Percentiles rank a stretch among this genome's conserved stretches.
Conservation (phyloP, 1,284 basidiomycete genomes). For the Wallemia ichthyophaga region DNA sequence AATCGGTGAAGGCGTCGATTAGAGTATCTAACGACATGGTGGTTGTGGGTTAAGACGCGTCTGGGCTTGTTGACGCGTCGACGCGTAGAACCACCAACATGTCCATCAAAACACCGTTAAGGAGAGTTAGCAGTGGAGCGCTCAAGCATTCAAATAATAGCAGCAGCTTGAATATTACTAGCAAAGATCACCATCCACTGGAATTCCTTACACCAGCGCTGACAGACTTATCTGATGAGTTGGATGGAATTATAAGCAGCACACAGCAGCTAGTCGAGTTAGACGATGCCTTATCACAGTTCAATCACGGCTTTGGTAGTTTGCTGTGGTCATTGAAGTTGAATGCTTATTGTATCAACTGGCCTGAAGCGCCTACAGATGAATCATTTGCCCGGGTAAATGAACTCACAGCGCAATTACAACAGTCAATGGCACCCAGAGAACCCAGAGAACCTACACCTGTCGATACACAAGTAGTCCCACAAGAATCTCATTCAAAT, state of each 20-base stretch:
- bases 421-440: neutral
- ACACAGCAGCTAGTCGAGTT: neutral
- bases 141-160: neutral
- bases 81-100: neutral
- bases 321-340: neutral
- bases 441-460: neutral
- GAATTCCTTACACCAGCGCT: neutral
- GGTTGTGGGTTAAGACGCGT: neutral
- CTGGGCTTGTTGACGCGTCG: neutral
- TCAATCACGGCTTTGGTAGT: neutral
- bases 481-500: no score
- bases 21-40: neutral
- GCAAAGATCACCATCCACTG: neutral
- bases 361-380: neutral
- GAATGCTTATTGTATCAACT: neutral
- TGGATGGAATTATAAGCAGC: neutral
- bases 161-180: neutral
- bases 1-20: slow-evolving; percentile 33
- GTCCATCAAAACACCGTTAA: neutral
- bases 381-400: neutral
- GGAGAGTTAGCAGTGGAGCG: neutral
- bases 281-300: neutral
- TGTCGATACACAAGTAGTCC: neutral
- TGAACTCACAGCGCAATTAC: neutral
- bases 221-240: neutral